phyloP scores from a whole-genome alignment of 805 yeast species.

The Zygosaccharomyces gambellarensis region DNA sequence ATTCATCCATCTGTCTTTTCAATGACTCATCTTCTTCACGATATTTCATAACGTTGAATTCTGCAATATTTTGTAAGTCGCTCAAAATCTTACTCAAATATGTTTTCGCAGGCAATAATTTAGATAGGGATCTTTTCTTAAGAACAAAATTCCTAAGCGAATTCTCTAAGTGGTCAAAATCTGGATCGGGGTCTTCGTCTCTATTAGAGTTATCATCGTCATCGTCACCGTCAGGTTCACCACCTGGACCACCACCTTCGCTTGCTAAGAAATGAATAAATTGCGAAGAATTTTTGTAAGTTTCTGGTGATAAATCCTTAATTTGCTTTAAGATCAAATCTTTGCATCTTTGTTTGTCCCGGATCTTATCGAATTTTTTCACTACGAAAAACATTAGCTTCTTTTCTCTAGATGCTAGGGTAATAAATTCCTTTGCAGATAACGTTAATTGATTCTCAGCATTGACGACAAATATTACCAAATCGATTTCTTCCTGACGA shows the following conservation, averaged over 20 bases:
- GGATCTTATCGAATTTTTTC: slow-evolving; percentile 83
- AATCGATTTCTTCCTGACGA: slow-evolving; percentile 93
- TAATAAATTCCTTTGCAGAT: slow-evolving; percentile 89
- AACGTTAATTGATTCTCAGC: slow-evolving; percentile 95
- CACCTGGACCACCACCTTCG: slow-evolving; percentile 42
- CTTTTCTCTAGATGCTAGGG: slow-evolving; percentile 86
- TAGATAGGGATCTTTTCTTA: slow-evolving; percentile 84
- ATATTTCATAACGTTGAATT: slow-evolving; percentile 56
- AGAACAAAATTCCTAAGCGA: slow-evolving; percentile 79
- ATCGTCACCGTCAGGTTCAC: slow-evolving; percentile 35
- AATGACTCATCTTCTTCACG: slow-evolving; percentile 45
- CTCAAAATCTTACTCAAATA: slow-evolving; percentile 62
- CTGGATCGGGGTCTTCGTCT: slow-evolving; percentile 44
- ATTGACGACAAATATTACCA: slow-evolving; percentile 91
- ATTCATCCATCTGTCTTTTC: slow-evolving; percentile 45
- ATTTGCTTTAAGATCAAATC: slow-evolving; percentile 78
- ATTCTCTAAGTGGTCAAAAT: slow-evolving; percentile 80
- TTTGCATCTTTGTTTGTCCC: slow-evolving; percentile 74
- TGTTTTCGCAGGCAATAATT: slow-evolving; percentile 89
- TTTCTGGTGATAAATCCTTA: slow-evolving; percentile 79
- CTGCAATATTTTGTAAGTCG: slow-evolving; percentile 60
- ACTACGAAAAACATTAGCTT: slow-evolving; percentile 90
- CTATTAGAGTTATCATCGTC: slow-evolving; percentile 33
- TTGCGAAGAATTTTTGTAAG: slow-evolving; percentile 80
- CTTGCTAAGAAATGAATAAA: slow-evolving; percentile 91